Conservation (phyloP, 2,329 filamentous ascomycete genomes). For the Colletotrichum sp. region DNA sequence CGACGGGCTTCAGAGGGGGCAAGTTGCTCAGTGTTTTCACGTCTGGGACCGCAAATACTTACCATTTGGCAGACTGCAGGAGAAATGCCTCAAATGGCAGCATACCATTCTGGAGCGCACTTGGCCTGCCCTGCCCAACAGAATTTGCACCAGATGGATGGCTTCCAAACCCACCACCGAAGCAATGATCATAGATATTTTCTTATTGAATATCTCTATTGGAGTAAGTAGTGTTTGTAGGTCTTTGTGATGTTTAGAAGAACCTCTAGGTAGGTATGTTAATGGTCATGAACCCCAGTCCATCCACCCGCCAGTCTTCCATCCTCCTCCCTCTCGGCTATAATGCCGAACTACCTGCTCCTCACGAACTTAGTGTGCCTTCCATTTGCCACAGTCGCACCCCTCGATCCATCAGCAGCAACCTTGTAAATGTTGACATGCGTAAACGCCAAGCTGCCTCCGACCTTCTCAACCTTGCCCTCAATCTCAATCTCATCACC, state of each 20-base stretch:
- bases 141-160: too few species aligned
- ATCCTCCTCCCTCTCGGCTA: neutral
- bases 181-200: too few species aligned
- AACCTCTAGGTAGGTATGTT: neutral
- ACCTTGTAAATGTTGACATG: slow-evolving; percentile 22
- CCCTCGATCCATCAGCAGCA: slow-evolving; percentile 9
- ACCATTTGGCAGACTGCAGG: too few species aligned
- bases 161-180: too few species aligned
- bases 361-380: slow-evolving; percentile 24
- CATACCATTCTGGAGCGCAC: too few species aligned
- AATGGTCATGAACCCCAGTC: neutral
- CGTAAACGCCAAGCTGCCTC: slow-evolving; percentile 67
- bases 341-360: neutral
- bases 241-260: neutral
- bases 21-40: too few species aligned
- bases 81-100: too few species aligned
- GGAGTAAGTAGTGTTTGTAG: neutral
- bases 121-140: too few species aligned
- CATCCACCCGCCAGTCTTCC: too few species aligned
- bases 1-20: too few species aligned
- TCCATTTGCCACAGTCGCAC: slow-evolving; percentile 12
- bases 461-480: slow-evolving; percentile 69
- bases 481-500: slow-evolving; percentile 74
- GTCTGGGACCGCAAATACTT: too few species aligned
- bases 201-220: neutral